These are phyloP conservation scores for Saccharomycopsis oosterbeekiorum DNA, from an alignment of 805 yeast genomes.

Conservation along the genomic window DNA sequence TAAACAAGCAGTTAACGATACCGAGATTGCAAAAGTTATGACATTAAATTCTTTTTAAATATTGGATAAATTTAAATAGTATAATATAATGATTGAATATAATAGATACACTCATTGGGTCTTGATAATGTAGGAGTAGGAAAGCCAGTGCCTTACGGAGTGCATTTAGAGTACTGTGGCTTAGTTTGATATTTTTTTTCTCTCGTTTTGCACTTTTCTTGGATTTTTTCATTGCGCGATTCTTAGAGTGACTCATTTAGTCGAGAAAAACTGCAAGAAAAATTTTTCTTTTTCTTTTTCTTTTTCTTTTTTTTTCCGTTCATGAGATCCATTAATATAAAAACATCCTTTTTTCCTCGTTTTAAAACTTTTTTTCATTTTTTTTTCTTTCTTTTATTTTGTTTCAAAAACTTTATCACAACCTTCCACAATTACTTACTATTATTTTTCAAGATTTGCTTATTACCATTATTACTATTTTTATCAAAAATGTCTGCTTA, in stretches of 20 bases:
- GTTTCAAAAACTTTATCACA: not conserved
- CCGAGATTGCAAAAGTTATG: conserved; percentile 49
- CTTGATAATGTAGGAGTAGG: too few relatives aligned
- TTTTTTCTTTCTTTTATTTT: not conserved
- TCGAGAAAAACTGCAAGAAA: not conserved
- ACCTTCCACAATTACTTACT: not conserved
- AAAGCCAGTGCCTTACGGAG: too few relatives aligned
- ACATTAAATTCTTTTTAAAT: conserved; percentile 38
- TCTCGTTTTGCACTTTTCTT: too few relatives aligned
- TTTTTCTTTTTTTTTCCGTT: not conserved
- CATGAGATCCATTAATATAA: not conserved
- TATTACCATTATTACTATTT: not conserved
- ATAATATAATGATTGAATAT: too few relatives aligned
- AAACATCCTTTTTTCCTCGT: not conserved
- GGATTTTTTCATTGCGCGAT: not conserved
- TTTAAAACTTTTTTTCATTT: not conserved
- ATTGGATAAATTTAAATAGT: too few relatives aligned
- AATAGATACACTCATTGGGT: too few relatives aligned
- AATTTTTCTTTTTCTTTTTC: not conserved
- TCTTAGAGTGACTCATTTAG: not conserved
- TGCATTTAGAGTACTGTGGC: too few relatives aligned
- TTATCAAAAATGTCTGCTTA: conserved; percentile 18
- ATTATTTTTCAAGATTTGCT: conserved; percentile 2
- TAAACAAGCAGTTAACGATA: conserved; percentile 47
- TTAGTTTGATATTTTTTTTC: too few relatives aligned